Evolutionary conservation across 2,329 filamentous ascomycete species (phyloP).

Genomic region (Trematosphaeria pertusa): DNA sequence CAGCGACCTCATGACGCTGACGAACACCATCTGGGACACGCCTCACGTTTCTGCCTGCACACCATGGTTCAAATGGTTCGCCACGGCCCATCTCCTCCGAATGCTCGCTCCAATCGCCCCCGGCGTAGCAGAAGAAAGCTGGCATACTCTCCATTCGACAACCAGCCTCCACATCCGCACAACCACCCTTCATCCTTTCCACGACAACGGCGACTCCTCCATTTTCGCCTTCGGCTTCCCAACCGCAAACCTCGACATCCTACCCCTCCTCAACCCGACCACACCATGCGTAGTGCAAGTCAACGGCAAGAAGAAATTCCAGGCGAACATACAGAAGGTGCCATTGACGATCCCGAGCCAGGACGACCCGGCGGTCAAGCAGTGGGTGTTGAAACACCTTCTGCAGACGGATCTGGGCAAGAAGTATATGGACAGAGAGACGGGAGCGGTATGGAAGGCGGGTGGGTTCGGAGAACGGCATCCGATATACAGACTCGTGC

Average conservation of each 20-base stretch:
- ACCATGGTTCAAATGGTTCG: constrained; percentile 57
- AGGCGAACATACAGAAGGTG: constrained; percentile 67
- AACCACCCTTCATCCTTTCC: constrained; percentile 11
- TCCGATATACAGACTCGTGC: constrained; percentile 14
- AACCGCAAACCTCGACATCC: constrained; percentile 54
- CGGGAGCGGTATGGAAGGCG: constrained; percentile 42
- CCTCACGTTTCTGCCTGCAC: constrained; percentile 43
- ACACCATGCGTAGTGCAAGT: constrained; percentile 73
- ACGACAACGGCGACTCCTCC: constrained; percentile 18
- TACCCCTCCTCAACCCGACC: constrained; percentile 59
- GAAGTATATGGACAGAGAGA: constrained; percentile 55
- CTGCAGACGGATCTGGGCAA: constrained; percentile 67
- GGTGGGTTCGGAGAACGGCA: constrained; percentile 14
- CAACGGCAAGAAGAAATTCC: constrained; percentile 78
- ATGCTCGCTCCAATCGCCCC: constrained; percentile 83
- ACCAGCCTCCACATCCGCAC: constrained; percentile 21
- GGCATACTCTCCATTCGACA: constrained; percentile 63
- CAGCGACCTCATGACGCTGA: constrained; percentile 82
- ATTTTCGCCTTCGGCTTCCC: constrained; percentile 66
- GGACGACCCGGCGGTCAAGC: constrained; percentile 52
- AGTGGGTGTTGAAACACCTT: constrained; percentile 69
- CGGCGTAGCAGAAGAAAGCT: constrained; percentile 82
- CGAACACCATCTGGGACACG: constrained; percentile 62
- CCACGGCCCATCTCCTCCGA: constrained; percentile 66
- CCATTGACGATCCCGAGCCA: constrained; percentile 42